Conservation (phyloP, 1,139 yeast species). For the Candida neerlandica region DNA sequence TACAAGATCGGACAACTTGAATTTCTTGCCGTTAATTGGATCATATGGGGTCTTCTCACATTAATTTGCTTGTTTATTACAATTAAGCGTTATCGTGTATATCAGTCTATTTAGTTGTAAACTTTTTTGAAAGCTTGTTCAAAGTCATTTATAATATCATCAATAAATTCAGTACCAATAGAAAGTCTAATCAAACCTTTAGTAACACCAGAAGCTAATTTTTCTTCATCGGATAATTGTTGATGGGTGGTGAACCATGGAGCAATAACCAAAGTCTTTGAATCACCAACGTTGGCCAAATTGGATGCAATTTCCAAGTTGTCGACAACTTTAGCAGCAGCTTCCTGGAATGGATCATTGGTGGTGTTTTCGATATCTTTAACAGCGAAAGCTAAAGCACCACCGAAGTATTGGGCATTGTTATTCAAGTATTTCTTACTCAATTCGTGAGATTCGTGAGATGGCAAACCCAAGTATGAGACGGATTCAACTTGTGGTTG, state of each 20-base stretch:
- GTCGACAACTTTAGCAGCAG: constrained; percentile 85
- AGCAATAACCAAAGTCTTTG: constrained; percentile 91
- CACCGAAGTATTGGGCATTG: constrained; percentile 70
- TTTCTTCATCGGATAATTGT: constrained; percentile 83
- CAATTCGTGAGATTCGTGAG: constrained; percentile 78
- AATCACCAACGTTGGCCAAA: constrained; percentile 96
- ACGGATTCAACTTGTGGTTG: constrained; percentile 82
- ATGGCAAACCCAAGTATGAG: constrained; percentile 84
- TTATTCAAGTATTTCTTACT: constrained; percentile 75
- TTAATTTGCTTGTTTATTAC: constrained; percentile 2
- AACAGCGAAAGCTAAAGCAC: constrained; percentile 86
- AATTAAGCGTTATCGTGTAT: constrained; percentile 6
- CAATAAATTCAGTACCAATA: constrained; percentile 87
- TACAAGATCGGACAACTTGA: constrained; percentile 9
- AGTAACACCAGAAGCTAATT: constrained; percentile 78
- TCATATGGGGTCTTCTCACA: constrained; percentile 5
- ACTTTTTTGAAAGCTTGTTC: constrained; percentile 74
- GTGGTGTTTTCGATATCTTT: constrained; percentile 54
- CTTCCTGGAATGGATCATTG: constrained; percentile 62
- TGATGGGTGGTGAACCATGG: constrained; percentile 96
- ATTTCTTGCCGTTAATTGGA: constrained; percentile 7
- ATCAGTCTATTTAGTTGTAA: constrained; percentile 22
- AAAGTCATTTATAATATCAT: constrained; percentile 84
- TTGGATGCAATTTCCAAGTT: constrained; percentile 80
- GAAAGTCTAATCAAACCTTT: constrained; percentile 86